Base-by-base conservation (phyloP, 2,329 filamentous ascomycete genomes). In the Apiospora kogelbergensis region DNA sequence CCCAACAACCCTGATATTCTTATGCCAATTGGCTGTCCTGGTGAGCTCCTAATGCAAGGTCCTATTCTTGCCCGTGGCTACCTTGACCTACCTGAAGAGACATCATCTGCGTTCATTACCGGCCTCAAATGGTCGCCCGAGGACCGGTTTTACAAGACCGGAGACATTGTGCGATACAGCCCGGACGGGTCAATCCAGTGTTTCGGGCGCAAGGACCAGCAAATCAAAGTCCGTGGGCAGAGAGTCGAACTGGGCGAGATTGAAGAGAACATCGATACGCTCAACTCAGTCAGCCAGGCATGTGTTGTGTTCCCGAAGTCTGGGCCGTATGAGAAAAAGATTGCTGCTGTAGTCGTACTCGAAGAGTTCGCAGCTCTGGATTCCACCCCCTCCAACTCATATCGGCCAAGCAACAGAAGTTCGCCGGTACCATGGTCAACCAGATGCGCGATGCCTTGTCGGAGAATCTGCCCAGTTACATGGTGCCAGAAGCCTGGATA, bases 151-250 rank as follows among this genome's bases (percentile, higher is more conserved):
- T 68, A 71, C 10, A 66, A 71, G 7, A 48, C 68, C 1, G 69
- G 73, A 11, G 69, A 72, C 45, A 46, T 65, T 80, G 79, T 22
- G 71, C 74, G 24, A 70, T 79, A 65, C 68, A 68, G 20, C 24
- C 67, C 44, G 1, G 75, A 79, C 45, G 81, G 80, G 11, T 60
- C 53, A n/a, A 60, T 60, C 30, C 53, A 60, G 20, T 60, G 53
- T 11, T 60, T 60, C 66, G 84, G 83, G 65, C 79, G 84, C 60
- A 82, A 82, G 68, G 84, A 85, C 72, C 80, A 79, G 0, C 84
- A 85, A 72, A 78, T 85, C 60, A 86, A 86, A 72, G 75, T 86
- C 24, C 79, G 81, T 37, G 86, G 86, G 53, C 84, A 78, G 65
- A 71, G 83, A 70, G 76, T 83, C 71, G 86, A 81, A 75, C 75